Base-by-base conservation (phyloP, 192 early-diverging fungal species). In the Rhizophagus clarus region DNA sequence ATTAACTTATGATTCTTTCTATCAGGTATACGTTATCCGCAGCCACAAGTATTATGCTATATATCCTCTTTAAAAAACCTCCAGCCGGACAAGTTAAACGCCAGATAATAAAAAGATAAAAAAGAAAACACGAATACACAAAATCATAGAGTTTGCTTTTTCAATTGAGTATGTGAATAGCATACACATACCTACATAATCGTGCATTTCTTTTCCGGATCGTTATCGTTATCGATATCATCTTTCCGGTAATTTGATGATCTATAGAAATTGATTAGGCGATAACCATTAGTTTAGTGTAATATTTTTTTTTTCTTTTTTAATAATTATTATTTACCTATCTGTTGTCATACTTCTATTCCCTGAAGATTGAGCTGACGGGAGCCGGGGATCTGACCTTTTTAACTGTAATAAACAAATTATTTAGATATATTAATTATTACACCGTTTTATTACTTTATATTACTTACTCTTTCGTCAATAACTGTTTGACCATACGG, bases 21-120 rank as follows among this genome's bases (percentile, higher is more conserved):
- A 45, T 37, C 77, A 88, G 87, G 87, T 89, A 91, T 71, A 84
- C 88, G 26, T 86, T 94, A 12, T 91, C 91, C 34, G 85, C 86
- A 17, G 88, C 91, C 12, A 95, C 93, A 40, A 85, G 87, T 37
- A 88, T 81, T 4, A 95, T 95, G 93, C 85, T 95, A 10, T 88
- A 86, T 51, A 86, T 84, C 66, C 82, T 90, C 34, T 82, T 94
- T 64, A 89, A 88, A 82, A 88, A 88, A 15, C 92, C 92, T 42
- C 83, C 81, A 61, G 49, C 79, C 15, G 77, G 77, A 51, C 74
- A 63, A 22, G 56, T 76, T 20, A 31, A 37, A 62, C 74, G 74
- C 32, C 56, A 76, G 42, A 4, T 40, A 17, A 76, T 76, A 51
- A 61, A 62, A 76, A 61, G 74, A 24, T 76, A 76, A 74, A 71